phyloP scores from a whole-genome alignment of 495 filamentous ascomycete species.

The Daldinia childiae region DNA sequence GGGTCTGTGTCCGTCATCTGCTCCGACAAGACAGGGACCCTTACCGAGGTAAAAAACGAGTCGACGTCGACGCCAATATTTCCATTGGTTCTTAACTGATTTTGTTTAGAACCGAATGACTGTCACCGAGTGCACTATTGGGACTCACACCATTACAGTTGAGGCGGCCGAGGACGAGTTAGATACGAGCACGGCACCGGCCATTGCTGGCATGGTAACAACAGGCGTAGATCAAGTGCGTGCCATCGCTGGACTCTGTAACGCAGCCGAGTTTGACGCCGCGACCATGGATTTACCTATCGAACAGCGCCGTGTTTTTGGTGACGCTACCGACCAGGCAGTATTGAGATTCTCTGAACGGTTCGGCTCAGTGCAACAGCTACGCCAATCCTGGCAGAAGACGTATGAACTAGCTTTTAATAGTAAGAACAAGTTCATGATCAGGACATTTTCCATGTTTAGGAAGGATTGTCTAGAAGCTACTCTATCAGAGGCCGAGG shows the following conservation, averaged over 20 bases:
- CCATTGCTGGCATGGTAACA: slow-evolving; percentile 45
- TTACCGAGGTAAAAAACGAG: slow-evolving; percentile 61
- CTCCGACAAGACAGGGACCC: slow-evolving; percentile 75
- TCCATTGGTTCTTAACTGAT: slow-evolving; percentile 7
- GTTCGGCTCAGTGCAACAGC: slow-evolving; percentile 59
- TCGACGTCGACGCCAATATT: slow-evolving; percentile 1
- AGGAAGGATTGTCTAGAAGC: slow-evolving; percentile 49
- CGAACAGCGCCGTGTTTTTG: slow-evolving; percentile 66
- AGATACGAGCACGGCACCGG: slow-evolving; percentile 38
- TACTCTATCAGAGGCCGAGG: slow-evolving; percentile 51
- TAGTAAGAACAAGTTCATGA: slow-evolving; percentile 82
- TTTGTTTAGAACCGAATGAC: slow-evolving; percentile 64
- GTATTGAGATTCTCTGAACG: slow-evolving; percentile 72
- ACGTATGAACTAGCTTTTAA: slow-evolving; percentile 78
- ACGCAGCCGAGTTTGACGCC: slow-evolving; percentile 74
- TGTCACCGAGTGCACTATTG: slow-evolving; percentile 64
- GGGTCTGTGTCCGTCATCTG: slow-evolving; percentile 74
- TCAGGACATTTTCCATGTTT: slow-evolving; percentile 54
- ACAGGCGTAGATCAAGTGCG: slow-evolving; percentile 60
- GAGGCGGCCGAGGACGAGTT: slow-evolving; percentile 54
- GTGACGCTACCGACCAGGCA: slow-evolving; percentile 78
- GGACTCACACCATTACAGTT: slow-evolving; percentile 50
- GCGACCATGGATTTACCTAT: slow-evolving; percentile 62
- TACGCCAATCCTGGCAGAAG: slow-evolving; percentile 62
- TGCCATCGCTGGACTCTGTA: slow-evolving; percentile 68